These are phyloP conservation scores for Eucalyptus marginata DNA, from an alignment of 345 rosid genomes.

Conservation along the genomic window DNA sequence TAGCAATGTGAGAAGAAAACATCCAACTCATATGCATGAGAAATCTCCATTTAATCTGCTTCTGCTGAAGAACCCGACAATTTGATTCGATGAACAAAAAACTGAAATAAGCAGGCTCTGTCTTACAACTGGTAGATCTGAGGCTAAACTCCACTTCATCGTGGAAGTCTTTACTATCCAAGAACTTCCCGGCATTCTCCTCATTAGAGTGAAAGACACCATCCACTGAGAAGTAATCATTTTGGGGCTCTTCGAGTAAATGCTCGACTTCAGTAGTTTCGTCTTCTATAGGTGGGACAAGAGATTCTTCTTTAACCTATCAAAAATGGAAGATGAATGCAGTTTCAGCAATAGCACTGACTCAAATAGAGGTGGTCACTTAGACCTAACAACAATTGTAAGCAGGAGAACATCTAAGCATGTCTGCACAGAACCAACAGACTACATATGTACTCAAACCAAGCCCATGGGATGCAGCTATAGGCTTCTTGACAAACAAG, in stretches of 20 bases:
- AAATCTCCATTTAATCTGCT: background rate
- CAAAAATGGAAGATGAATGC: background rate
- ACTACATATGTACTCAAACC: background rate
- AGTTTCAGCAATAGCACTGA: background rate
- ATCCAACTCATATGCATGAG: background rate
- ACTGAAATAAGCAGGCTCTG: background rate
- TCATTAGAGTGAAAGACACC: constrained; percentile 32
- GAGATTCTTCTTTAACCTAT: constrained; percentile 34
- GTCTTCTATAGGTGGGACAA: constrained; percentile 22
- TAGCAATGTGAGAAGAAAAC: background rate
- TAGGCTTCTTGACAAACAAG: background rate
- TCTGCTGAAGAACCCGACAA: background rate
- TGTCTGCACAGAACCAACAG: background rate
- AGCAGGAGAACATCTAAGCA: background rate
- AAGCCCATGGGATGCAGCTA: background rate
- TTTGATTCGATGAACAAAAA: background rate
- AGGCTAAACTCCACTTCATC: background rate
- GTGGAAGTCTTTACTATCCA: constrained; percentile 33
- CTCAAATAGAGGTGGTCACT: background rate
- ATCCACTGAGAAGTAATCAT: constrained; percentile 36
- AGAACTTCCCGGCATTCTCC: constrained; percentile 32
- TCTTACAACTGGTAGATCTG: background rate
- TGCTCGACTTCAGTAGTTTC: constrained; percentile 30
- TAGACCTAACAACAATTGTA: background rate
- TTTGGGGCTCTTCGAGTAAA: constrained; percentile 33